Percentiles rank a stretch among this genome's conserved stretches.
Evolutionary conservation across 768 basidiomycete species (phyloP).

Genomic region (Trametes cubensis): DNA sequence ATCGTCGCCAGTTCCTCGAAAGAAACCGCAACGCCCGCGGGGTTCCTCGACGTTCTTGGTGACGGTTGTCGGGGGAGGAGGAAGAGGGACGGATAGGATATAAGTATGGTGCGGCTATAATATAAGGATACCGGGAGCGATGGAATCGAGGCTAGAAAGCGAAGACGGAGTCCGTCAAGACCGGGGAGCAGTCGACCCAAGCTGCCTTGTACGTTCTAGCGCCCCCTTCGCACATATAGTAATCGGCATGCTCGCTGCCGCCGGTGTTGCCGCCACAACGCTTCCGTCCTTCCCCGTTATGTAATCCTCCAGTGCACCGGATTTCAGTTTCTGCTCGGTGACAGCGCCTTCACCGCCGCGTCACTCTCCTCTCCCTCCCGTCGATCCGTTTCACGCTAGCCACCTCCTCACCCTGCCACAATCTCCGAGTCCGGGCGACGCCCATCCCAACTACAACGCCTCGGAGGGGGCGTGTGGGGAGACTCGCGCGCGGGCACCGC

Average conservation of each 20-base stretch:
- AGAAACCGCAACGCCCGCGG: too few relatives aligned
- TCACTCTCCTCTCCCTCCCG: slow-evolving; percentile 1
- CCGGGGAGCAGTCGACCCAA: slow-evolving; percentile 4
- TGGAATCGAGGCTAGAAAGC: slow-evolving; percentile 11
- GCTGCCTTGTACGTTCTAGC: slow-evolving; percentile 6
- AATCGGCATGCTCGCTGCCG: slow-evolving; percentile 14
- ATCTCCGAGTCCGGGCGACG: not conserved
- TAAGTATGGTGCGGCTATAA: slow-evolving; percentile 16
- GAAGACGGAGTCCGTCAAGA: slow-evolving; percentile 19
- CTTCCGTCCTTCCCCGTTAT: slow-evolving; percentile 16
- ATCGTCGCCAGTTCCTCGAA: too few relatives aligned
- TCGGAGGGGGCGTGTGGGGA: not conserved
- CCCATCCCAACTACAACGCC: not conserved
- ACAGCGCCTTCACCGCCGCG: slow-evolving; percentile 2
- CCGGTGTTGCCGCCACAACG: slow-evolving; percentile 24
- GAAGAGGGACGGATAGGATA: slow-evolving; percentile 2
- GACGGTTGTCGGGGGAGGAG: too few relatives aligned
- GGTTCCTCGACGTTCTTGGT: too few relatives aligned
- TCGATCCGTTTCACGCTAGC: slow-evolving; percentile 12
- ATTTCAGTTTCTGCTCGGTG: slow-evolving; percentile 13
- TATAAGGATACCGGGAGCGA: slow-evolving; percentile 13
- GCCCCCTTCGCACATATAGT: slow-evolving; percentile 12
- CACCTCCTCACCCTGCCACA: not conserved
- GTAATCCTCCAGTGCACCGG: slow-evolving; percentile 25
- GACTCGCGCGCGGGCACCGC: not conserved